Base-by-base conservation (phyloP, 306 rosid genomes). In the Purshia tridentata region DNA sequence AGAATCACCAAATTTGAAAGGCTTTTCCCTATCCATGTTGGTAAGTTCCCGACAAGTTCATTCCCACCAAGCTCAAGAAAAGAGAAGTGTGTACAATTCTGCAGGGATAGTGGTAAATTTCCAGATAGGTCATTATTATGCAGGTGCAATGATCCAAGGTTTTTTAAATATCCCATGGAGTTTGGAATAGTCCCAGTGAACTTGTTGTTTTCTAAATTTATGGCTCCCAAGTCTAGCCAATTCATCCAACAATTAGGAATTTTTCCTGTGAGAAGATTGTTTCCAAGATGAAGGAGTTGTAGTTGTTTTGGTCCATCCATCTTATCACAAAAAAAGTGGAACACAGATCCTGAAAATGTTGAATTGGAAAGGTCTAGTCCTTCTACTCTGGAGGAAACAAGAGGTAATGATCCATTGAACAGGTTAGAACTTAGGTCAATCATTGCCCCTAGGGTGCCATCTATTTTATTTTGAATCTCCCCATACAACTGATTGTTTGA, bases 401-500 rank as follows among this genome's bases (percentile, higher is more conserved):
- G 2, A 20, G 65, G 65, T 22, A 59, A 10, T 59, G 65, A 59
- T 3, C 65, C 65, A 59, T 35, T 59, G 42, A 59, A 59, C 45
- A 6, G 65, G 65, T 59, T 59, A 9, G 65, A 59, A 59, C 65
- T 59, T 2, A 59, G 4, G 15, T 59, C 45, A 42, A 42, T 42
- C 45, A 7, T 7, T 42, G 45, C 45, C 45, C 5, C 45, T 42
- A 4, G 20, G 18, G 18, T 18, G n/a, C n/a, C n/a, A 63, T 2
- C 49, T 2, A 49, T n/a, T 6, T 12, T n/a, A 69, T 40, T 35
- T 18, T 37, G 48, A 75, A 70, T 16, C 9, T 78, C 76, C 37
- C 86, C 83, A 46, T 73, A 54, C n/a, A 81, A 54, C 41, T 54
- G 61, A 45, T 84, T 81, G 58, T 74, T 62, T 6, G 79, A 76